A percentile compares a stretch with the other conserved stretches of the same genome.
These are phyloP conservation scores for Trichoderma gracile DNA, from an alignment of 2,329 filamentous ascomycete genomes.

Conservation along the genomic window DNA sequence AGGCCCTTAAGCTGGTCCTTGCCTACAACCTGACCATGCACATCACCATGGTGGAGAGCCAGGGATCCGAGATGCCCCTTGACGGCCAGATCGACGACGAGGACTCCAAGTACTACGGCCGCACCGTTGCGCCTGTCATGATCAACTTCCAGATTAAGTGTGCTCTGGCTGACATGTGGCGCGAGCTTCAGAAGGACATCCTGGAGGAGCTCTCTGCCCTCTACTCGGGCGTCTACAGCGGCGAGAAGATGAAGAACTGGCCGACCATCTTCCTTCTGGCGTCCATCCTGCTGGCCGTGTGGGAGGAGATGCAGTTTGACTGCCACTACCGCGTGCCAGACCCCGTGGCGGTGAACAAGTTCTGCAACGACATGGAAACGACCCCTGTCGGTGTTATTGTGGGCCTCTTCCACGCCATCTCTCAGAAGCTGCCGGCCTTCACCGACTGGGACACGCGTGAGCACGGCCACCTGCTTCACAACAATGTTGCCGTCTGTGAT, in stretches of 20 bases:
- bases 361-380: constrained; percentile 95
- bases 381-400: constrained; percentile 95
- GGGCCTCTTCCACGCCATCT: constrained; percentile 95
- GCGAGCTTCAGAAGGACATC: constrained; percentile 93
- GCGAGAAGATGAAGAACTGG: constrained; percentile 98
- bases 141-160: constrained; percentile 99
- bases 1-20: constrained; percentile 90
- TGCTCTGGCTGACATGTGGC: constrained; percentile 96
- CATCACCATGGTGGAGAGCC: constrained; percentile 90
- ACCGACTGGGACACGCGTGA: constrained; percentile 92
- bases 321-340: constrained; percentile 94
- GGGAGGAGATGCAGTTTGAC: constrained; percentile 99
- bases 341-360: constrained; percentile 81
- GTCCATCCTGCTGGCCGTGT: constrained; percentile 87
- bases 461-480: constrained; percentile 87
- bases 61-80: constrained; percentile 75
- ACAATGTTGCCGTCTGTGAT: constrained; percentile 88
- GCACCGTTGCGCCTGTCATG: constrained; percentile 93
- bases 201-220: constrained; percentile 88
- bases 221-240: constrained; percentile 97
- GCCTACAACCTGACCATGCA: constrained; percentile 95
- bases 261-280: constrained; percentile 98
- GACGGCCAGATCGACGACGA: constrained; percentile 84
- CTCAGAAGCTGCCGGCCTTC: constrained; percentile 89
- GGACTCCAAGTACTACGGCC: constrained; percentile 83